A percentile compares a stretch with the other conserved stretches of the same genome.
Evolutionary conservation across 179 eudicot species (phyloP).

Genomic region (Beta lomatogona): DNA sequence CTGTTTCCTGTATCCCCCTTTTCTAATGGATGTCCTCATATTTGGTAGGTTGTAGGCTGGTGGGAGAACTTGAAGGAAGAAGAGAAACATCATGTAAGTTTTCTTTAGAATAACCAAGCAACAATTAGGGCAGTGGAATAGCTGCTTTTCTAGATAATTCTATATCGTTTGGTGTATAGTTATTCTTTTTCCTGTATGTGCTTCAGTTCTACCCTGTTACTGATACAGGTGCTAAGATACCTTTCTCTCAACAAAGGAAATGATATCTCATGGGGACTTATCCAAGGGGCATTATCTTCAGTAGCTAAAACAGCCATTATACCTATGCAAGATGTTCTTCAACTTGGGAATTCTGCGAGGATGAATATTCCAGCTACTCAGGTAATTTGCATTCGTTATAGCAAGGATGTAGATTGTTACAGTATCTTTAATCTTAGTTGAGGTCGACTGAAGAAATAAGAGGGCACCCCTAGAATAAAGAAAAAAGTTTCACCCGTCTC

Average conservation of each 20-base stretch:
- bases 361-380: slow-evolving; percentile 98
- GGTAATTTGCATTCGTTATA: slow-evolving; percentile 41
- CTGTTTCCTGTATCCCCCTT: background rate
- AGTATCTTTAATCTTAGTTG: background rate
- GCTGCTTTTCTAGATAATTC: background rate
- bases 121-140: background rate
- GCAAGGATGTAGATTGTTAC: background rate
- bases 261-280: slow-evolving; percentile 81
- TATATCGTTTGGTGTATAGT: background rate
- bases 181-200: background rate
- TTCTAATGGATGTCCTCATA: slow-evolving; percentile 10
- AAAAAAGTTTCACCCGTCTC: too few species aligned
- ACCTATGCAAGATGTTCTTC: slow-evolving; percentile 96
- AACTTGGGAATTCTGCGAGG: slow-evolving; percentile 81
- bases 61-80: slow-evolving; percentile 74
- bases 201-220: background rate
- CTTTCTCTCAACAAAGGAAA: slow-evolving; percentile 52
- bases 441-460: too few species aligned
- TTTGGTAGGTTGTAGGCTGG: slow-evolving; percentile 79
- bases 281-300: slow-evolving; percentile 69
- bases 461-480: too few species aligned
- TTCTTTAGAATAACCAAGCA: background rate
- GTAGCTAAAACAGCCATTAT: slow-evolving; percentile 82
- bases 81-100: slow-evolving; percentile 73
- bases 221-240: slow-evolving; percentile 65